Base-by-base conservation (phyloP, 2,329 filamentous ascomycete genomes). In the Colletotrichum liaoningense region DNA sequence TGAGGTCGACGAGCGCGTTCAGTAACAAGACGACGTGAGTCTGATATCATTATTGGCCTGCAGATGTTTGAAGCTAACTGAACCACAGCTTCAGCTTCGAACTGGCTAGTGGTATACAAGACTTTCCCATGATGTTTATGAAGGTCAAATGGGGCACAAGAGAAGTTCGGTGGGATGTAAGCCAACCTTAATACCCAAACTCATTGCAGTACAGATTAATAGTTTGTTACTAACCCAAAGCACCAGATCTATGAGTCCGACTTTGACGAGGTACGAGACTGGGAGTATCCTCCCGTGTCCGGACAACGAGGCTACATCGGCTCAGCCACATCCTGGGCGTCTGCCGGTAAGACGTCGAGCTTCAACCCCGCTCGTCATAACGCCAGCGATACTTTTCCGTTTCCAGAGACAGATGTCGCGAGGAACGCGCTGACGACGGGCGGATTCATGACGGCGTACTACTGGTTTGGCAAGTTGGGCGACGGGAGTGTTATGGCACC, bases 401-500 rank as follows among this genome's bases (percentile, higher is more conserved):
- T 86, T 68, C 84, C 84, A 0, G 62, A 67, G 24, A 67, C 24
- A 1, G 67, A 75, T 24, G 69, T 83, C 16, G 79, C 75, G 19
- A 78, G 81, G 3, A 76, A 76, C 3, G 74, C 70, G 5, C n/a
- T 73, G 42, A 78, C 82, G 8, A 78, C 81, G 1, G 80, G 84
- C 5, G 79, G 80, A 1, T 80, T 79, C 33, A 73, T 68, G 62
- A 74, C 62, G 14, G 28, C 30, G 8, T 84, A 81, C 56, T 85
- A 81, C 79, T 86, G 84, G 84, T 84, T 86, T 24, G 84, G 84
- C 1, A 83, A 82, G 68, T 79, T 85, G 22, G 81, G 83, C 9
- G 83, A 85, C 65, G 84, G 84, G 1, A 81, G 80, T 2, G 79
- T 80, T 33, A 82, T 85, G 56, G 75, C 77, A 4, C 81, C 83